phyloP scores from a whole-genome alignment of 2,329 filamentous ascomycete genomes.

The Bipolaris oryzae region DNA sequence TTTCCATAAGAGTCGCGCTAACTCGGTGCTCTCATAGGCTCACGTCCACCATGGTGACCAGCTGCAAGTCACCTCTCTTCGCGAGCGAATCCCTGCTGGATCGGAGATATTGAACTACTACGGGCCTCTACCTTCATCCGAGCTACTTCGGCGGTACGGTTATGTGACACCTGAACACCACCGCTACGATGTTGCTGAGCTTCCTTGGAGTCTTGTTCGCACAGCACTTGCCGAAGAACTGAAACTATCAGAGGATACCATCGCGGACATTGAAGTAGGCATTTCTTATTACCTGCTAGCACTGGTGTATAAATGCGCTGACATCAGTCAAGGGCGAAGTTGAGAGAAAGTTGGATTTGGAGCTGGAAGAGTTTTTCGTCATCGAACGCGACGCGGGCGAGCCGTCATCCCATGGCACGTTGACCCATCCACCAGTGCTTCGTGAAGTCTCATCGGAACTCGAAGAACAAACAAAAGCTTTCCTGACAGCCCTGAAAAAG shows the following conservation, averaged over 20 bases:
- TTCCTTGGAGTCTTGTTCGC: constrained; percentile 22
- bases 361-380: constrained; percentile 27
- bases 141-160: constrained; percentile 30
- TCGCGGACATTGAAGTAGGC: constrained; percentile 15
- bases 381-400: constrained; percentile 34
- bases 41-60: constrained; percentile 33
- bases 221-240: constrained; percentile 13
- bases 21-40: constrained; percentile 10
- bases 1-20: background rate
- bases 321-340: background rate
- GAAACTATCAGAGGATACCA: constrained; percentile 2
- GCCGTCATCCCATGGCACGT: constrained; percentile 25
- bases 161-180: constrained; percentile 29
- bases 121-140: constrained; percentile 29
- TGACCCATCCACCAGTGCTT: constrained; percentile 16
- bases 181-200: constrained; percentile 29
- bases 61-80: constrained; percentile 8
- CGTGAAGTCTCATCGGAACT: constrained; percentile 23
- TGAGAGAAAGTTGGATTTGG: constrained; percentile 9
- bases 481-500: constrained; percentile 25
- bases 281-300: background rate
- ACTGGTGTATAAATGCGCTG: background rate
- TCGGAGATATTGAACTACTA: constrained; percentile 34
- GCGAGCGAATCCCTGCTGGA: constrained; percentile 8
- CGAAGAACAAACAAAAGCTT: constrained; percentile 24